phyloP scores from a whole-genome alignment of 257 asterid genomes.

The Gentiana dahurica region DNA sequence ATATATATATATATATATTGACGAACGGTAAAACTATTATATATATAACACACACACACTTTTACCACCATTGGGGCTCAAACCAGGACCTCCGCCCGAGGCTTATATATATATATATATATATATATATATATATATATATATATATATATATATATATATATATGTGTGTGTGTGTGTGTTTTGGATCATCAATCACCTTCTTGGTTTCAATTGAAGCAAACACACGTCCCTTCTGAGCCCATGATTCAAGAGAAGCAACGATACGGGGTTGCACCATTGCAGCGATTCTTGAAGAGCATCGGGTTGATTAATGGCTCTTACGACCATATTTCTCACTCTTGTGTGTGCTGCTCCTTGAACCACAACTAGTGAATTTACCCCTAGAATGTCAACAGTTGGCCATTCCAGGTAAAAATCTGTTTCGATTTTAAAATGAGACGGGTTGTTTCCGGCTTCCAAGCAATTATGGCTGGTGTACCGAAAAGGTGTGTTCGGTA shows the following conservation, averaged over 20 bases:
- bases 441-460: constrained; percentile 33
- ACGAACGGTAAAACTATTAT: too few relatives aligned
- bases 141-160: too few relatives aligned
- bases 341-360: constrained; percentile 34
- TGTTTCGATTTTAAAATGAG: constrained; percentile 23
- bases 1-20: too few relatives aligned
- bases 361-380: constrained; percentile 15
- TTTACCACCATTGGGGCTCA: constrained; percentile 12
- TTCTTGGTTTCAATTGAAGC: constrained; percentile 27
- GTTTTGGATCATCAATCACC: constrained; percentile 36
- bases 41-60: too few relatives aligned
- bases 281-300: constrained; percentile 33
- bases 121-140: too few relatives aligned
- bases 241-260: constrained; percentile 33
- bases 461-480: constrained; percentile 35
- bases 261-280: constrained; percentile 39
- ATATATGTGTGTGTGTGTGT: too few relatives aligned
- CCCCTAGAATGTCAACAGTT: constrained; percentile 22
- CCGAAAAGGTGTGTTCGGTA: constrained; percentile 47
- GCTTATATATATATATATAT: neutral
- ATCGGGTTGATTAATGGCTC: constrained; percentile 39
- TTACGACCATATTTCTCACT: constrained; percentile 25
- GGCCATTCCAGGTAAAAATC: constrained; percentile 25
- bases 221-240: constrained; percentile 22
- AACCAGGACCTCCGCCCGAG: constrained; percentile 25